Evolutionary conservation across 1,284 basidiomycete genomes (phyloP).

Genomic region (Inonotus hispidus): DNA sequence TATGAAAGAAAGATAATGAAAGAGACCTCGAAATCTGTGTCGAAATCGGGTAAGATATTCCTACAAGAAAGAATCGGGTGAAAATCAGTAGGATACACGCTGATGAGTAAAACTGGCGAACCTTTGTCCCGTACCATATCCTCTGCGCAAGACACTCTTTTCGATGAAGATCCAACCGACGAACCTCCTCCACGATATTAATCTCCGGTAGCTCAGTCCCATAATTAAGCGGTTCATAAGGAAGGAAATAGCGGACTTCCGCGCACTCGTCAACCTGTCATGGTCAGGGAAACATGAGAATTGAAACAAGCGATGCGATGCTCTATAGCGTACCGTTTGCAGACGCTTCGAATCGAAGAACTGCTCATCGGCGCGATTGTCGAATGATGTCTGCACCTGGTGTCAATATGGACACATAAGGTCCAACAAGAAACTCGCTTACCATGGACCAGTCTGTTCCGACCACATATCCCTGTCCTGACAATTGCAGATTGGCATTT

Average conservation of each 20-base stretch:
- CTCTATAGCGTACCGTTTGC: background rate
- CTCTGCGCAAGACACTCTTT: background rate
- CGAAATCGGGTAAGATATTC: no score
- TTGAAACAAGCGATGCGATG: background rate
- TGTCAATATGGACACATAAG: background rate
- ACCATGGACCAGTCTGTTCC: conserved; percentile 7
- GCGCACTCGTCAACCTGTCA: background rate
- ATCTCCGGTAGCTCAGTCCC: background rate
- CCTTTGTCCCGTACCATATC: background rate
- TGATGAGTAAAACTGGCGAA: background rate
- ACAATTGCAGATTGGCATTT: background rate
- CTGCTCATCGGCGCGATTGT: conserved; percentile 1
- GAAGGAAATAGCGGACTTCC: background rate
- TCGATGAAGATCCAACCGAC: background rate
- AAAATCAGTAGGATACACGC: background rate
- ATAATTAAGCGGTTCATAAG: background rate
- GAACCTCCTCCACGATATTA: background rate
- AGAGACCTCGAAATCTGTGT: no score
- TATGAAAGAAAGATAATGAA: no score
- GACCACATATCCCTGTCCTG: background rate
- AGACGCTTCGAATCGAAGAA: conserved; percentile 2
- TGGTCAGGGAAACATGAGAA: background rate
- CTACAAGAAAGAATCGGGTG: no score
- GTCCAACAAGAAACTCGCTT: background rate
- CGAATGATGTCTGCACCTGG: conserved; percentile 1